Percentiles rank a stretch among this genome's conserved stretches.
phyloP scores from a whole-genome alignment of 345 rosid species.

The Salix udensis region DNA sequence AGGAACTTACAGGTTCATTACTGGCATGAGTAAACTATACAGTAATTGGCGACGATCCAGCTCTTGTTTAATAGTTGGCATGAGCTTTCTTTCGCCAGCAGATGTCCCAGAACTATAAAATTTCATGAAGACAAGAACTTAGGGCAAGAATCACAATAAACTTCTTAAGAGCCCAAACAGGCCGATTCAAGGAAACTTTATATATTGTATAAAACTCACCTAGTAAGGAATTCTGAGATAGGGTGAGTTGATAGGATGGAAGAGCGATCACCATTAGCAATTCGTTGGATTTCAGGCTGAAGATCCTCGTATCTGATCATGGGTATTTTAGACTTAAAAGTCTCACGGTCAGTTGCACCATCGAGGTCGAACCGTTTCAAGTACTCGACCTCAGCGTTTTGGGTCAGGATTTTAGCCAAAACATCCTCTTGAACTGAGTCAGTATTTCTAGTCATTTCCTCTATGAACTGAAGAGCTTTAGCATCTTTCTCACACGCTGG shows the following conservation, averaged over 20 bases:
- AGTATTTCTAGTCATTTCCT: constrained; percentile 50
- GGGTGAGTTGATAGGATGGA: constrained; percentile 67
- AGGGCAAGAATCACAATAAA: background rate
- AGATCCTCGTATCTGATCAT: constrained; percentile 68
- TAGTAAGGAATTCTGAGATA: constrained; percentile 73
- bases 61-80: constrained; percentile 94
- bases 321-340: constrained; percentile 56
- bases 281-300: constrained; percentile 65
- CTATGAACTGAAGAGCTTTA: constrained; percentile 61
- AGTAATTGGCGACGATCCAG: constrained; percentile 87
- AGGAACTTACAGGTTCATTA: constrained; percentile 88
- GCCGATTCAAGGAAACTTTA: background rate
- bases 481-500: constrained; percentile 50
- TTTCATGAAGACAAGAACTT: background rate
- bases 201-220: constrained; percentile 31
- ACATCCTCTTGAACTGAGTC: constrained; percentile 56
- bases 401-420: constrained; percentile 48
- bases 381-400: constrained; percentile 62
- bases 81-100: constrained; percentile 94
- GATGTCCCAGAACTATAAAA: constrained; percentile 86
- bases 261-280: constrained; percentile 71
- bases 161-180: background rate
- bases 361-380: constrained; percentile 46
- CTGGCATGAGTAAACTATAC: constrained; percentile 93
- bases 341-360: constrained; percentile 50